Conservation (phyloP, 2,329 filamentous ascomycete genomes). For the Sporothrix sp. region DNA sequence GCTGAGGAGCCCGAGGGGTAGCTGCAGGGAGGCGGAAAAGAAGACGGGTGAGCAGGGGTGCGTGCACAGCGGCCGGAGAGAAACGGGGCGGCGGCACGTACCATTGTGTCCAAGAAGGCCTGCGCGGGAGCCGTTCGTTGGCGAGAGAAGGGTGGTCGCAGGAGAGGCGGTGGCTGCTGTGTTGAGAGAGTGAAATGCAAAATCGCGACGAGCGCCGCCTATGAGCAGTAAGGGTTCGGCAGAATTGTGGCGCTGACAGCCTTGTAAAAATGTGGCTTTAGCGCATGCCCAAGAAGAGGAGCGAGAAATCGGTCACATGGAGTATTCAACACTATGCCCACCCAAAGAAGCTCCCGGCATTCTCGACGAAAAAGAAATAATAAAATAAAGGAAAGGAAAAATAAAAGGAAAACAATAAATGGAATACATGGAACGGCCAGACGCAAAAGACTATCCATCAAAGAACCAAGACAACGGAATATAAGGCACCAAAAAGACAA, state of each 20-base stretch:
- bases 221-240: no score
- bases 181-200: not conserved
- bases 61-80: not conserved
- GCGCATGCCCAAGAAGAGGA: no score
- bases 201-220: not conserved
- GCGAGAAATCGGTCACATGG: no score
- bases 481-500: not conserved
- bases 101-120: constrained; percentile 13
- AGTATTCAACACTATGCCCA: no score
- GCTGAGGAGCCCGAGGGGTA: constrained; percentile 75
- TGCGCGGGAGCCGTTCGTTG: constrained; percentile 9
- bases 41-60: constrained; percentile 19
- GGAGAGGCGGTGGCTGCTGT: not conserved
- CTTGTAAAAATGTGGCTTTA: constrained; percentile 12
- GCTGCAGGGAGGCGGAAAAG: constrained; percentile 35
- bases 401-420: not conserved
- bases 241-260: constrained; percentile 9
- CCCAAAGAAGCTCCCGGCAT: not conserved
- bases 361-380: not conserved
- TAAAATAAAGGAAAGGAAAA: not conserved
- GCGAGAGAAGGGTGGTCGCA: not conserved
- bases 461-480: no score
- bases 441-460: no score
- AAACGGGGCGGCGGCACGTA: not conserved
- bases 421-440: no score